Conservation (phyloP, 1,284 basidiomycete species). For the Ganoderma lingzhi region DNA sequence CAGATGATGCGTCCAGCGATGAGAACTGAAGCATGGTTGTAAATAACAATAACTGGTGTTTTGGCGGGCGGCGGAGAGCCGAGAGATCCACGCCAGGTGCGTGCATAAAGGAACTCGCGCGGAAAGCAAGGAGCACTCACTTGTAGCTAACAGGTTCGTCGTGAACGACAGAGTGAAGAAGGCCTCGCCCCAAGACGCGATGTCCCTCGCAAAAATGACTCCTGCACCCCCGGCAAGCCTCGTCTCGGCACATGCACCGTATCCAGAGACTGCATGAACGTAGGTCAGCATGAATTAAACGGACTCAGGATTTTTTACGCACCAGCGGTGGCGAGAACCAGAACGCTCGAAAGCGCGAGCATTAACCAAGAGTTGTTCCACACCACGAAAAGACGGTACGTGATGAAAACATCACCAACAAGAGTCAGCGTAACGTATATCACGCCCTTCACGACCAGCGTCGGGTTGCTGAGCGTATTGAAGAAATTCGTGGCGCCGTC, state of each 20-base stretch:
- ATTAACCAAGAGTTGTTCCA: constrained; percentile 30
- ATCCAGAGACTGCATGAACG: constrained; percentile 25
- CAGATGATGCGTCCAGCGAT: constrained; percentile 31
- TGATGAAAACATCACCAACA: constrained; percentile 30
- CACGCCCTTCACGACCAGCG: constrained; percentile 31
- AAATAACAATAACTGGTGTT: not conserved
- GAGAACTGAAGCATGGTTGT: constrained; percentile 19
- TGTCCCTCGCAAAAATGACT: constrained; percentile 24
- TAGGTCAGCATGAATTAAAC: not conserved
- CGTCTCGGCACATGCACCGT: constrained; percentile 30
- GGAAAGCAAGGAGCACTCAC: constrained; percentile 13
- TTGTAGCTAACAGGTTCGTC: constrained; percentile 29
- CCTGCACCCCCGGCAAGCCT: constrained; percentile 18
- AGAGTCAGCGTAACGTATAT: constrained; percentile 32
- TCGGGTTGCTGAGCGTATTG: constrained; percentile 24
- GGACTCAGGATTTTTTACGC: not conserved
- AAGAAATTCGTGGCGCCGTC: constrained; percentile 25
- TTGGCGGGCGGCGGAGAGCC: not conserved
- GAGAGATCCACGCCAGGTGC: not conserved
- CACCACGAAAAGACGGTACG: constrained; percentile 29
- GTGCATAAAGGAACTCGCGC: not conserved
- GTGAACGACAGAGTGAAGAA: constrained; percentile 32
- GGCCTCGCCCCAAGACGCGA: constrained; percentile 30
- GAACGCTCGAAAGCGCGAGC: constrained; percentile 15
- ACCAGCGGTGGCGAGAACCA: constrained; percentile 29